Evolutionary conservation across 495 filamentous ascomycete genomes (phyloP).

Genomic region (Filosporella fistucella): DNA sequence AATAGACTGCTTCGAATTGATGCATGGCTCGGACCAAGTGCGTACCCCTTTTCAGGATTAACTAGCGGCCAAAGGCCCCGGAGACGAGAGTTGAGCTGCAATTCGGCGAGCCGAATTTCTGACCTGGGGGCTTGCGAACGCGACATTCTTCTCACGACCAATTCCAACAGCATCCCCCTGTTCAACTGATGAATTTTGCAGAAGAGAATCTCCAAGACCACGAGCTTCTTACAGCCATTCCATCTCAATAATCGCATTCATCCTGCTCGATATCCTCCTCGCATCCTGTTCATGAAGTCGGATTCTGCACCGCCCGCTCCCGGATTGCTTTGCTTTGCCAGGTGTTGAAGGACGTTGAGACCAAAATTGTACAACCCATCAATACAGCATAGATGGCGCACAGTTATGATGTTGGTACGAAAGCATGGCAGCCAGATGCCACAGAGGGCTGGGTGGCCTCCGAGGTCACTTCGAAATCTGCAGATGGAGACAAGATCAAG

Average conservation of each 20-base stretch:
- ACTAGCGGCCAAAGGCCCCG: too few species aligned
- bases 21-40: too few species aligned
- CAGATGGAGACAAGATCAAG: constrained; percentile 79
- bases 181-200: constrained; percentile 7
- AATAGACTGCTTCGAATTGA: too few species aligned
- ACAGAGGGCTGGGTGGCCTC: constrained; percentile 97
- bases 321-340: constrained; percentile 10
- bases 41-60: too few species aligned
- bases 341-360: constrained; percentile 20
- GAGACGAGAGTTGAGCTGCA: too few species aligned
- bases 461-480: constrained; percentile 82
- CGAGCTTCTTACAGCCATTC: constrained; percentile 2
- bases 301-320: constrained; percentile 8
- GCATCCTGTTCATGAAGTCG: constrained; percentile 23
- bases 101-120: too few species aligned
- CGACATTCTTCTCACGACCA: constrained; percentile 2
- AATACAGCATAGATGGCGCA: constrained; percentile 67
- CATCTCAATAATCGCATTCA: constrained; percentile 1
- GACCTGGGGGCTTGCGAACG: too few species aligned
- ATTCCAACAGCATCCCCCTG: background rate
- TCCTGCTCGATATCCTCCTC: background rate
- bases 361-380: constrained; percentile 16
- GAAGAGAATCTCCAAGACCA: background rate
- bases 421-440: constrained; percentile 95
- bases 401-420: constrained; percentile 93